Evolutionary conservation across 2,329 filamentous ascomycete species (phyloP).

Genomic region (Neopestalotiopsis sp.): DNA sequence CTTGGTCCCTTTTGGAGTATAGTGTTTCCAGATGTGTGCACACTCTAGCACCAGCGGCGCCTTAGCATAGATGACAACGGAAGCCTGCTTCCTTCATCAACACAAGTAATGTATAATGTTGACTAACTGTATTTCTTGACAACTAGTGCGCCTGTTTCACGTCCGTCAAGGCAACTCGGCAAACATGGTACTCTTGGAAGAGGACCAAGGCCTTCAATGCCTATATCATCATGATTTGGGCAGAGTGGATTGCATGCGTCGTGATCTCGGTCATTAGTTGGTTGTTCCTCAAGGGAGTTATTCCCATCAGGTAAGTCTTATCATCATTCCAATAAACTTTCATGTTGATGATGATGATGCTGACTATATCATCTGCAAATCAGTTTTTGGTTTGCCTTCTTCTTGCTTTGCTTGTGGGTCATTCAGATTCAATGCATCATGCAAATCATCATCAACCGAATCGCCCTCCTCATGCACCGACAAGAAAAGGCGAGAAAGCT

Average conservation of each 20-base stretch:
- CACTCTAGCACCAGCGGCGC: background rate
- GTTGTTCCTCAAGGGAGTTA: slow-evolving; percentile 27
- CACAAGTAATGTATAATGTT: background rate
- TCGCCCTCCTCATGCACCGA: slow-evolving; percentile 50
- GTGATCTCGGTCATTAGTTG: slow-evolving; percentile 35
- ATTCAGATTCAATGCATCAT: slow-evolving; percentile 55
- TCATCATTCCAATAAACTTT: background rate
- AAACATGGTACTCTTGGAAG: slow-evolving; percentile 31
- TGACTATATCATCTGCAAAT: background rate
- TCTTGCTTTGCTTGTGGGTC: slow-evolving; percentile 2
- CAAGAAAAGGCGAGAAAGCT: slow-evolving; percentile 41
- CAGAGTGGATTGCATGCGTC: slow-evolving; percentile 35
- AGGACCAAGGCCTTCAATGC: slow-evolving; percentile 32
- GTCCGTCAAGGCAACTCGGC: slow-evolving; percentile 34
- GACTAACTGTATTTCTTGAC: background rate
- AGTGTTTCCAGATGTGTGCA: background rate
- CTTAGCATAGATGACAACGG: background rate
- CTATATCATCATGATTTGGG: slow-evolving; percentile 43
- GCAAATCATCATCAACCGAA: slow-evolving; percentile 61
- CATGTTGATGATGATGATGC: background rate
- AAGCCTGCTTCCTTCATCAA: background rate
- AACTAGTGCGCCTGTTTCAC: slow-evolving; percentile 33
- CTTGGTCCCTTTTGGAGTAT: background rate
- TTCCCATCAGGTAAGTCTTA: slow-evolving; percentile 16
- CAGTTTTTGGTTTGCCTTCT: slow-evolving; percentile 21